Conservation (phyloP, 768 basidiomycete genomes). For the Pholiota conissans region DNA sequence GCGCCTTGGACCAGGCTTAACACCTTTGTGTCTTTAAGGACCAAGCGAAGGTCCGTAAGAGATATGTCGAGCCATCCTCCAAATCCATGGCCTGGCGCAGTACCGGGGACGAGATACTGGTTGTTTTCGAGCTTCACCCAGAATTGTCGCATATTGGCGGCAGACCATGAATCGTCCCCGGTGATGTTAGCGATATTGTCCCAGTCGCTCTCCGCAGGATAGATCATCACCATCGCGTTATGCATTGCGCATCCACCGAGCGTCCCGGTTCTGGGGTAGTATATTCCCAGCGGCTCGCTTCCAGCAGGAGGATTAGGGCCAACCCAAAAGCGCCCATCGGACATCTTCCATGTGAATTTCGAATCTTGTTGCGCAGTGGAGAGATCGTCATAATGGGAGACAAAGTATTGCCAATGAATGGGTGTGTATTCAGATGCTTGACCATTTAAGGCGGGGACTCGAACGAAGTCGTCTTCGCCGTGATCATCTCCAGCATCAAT, state of each 20-base stretch:
- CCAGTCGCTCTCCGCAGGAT: slow-evolving; percentile 8
- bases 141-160: slow-evolving; percentile 4
- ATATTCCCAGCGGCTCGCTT: slow-evolving; percentile 5
- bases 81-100: slow-evolving; percentile 1
- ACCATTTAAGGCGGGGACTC: neutral
- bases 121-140: slow-evolving; percentile 6
- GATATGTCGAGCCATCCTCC: slow-evolving; percentile 7
- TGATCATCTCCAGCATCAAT: slow-evolving; percentile 6
- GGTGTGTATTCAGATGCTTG: slow-evolving; percentile 2
- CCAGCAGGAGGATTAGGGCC: slow-evolving; percentile 5
- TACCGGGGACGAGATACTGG: slow-evolving; percentile 4
- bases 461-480: slow-evolving; percentile 1
- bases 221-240: slow-evolving; percentile 7
- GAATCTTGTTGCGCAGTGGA: slow-evolving; percentile 5
- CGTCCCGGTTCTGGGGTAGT: slow-evolving; percentile 3
- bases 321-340: slow-evolving; percentile 2
- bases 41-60: slow-evolving; percentile 1
- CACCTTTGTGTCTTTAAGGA: slow-evolving; percentile 6
- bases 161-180: slow-evolving; percentile 4
- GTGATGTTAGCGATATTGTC: slow-evolving; percentile 5
- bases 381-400: slow-evolving; percentile 4
- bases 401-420: slow-evolving; percentile 3
- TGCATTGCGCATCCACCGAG: slow-evolving; percentile 4
- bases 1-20: slow-evolving; percentile 6
- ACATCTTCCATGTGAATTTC: slow-evolving; percentile 6